Conservation (phyloP, 2,329 filamentous ascomycete species). For the Ophiostoma triangulosporum region DNA sequence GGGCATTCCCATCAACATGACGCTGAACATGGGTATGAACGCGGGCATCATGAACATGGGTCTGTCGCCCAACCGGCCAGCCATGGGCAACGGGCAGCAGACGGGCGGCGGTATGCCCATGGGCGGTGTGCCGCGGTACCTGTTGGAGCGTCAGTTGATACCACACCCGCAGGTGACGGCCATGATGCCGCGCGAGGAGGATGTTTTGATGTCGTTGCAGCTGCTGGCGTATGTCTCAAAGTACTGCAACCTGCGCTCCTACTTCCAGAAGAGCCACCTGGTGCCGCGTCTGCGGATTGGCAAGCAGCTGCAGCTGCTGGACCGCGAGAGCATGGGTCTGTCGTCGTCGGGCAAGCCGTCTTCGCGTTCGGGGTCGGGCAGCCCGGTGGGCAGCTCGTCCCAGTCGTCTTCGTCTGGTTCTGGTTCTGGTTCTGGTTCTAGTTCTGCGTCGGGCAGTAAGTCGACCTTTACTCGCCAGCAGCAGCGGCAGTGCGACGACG, state of each 20-base stretch:
- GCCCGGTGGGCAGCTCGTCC: background rate
- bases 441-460: background rate
- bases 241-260: slow-evolving; percentile 89
- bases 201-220: slow-evolving; percentile 95
- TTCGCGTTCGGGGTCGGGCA: background rate
- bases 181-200: slow-evolving; percentile 91
- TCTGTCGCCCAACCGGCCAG: slow-evolving; percentile 59
- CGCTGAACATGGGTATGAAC: background rate
- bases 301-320: slow-evolving; percentile 66
- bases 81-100: slow-evolving; percentile 57
- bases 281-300: slow-evolving; percentile 87
- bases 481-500: background rate
- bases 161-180: slow-evolving; percentile 65
- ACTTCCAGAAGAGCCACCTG: slow-evolving; percentile 89
- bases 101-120: slow-evolving; percentile 52
- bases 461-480: background rate
- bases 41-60: slow-evolving; percentile 33
- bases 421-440: background rate
- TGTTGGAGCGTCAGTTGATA: slow-evolving; percentile 58
- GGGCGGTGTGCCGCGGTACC: slow-evolving; percentile 63
- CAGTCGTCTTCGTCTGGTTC: background rate
- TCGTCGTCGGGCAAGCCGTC: background rate
- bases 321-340: slow-evolving; percentile 34
- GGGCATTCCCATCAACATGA: background rate
- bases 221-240: slow-evolving; percentile 95